Base-by-base conservation (phyloP, 495 filamentous ascomycete species). In the Podospora didyma region DNA sequence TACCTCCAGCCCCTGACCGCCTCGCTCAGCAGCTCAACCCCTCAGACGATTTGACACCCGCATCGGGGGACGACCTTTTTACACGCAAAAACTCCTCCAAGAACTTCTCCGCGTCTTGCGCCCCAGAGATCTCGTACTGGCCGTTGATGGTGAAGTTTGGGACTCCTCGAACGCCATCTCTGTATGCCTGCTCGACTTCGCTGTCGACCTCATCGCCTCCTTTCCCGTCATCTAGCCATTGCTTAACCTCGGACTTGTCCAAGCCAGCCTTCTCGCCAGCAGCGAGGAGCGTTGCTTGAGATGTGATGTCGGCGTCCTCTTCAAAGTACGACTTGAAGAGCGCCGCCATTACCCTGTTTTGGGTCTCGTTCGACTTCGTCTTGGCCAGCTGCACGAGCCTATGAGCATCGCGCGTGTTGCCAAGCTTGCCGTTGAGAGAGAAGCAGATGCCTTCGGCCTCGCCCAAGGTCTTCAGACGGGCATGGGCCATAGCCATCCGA, bases 301-400 rank as follows among this genome's bases (percentile, higher is more conserved):
- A 81, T 0, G 88, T 93, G 56, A 94, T 88, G 61, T 95, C 90
- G 63, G 82, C 78, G 63, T 87, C 86, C 14, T 87, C 79, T 69
- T 95, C 88, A 53, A 92, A 91, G 61, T 93, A 90, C 6, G 79
- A 77, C 20, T 72, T 75, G 70, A 95, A 92, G 7, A 96, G 67
- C 51, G 84, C 76, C 60, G 86, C 81, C 1, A 89, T 80, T 21
- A 91, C 79, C 19, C 77, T 74, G 6, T 81, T 86, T 68, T 91
- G 84, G 19, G 82, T 48, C 5, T 73, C 74, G 37, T 72, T 64
- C 12, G 75, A 75, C 59, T 84, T 83, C 28, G 79, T 74, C 54
- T 83, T 86, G 17, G 80, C 89, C 49, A 87, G 79, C 66, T 89
- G 84, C 21, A 92, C 76, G 47, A 96, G 65, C 19, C 89, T 79